These are phyloP conservation scores for Dissophora globulifera DNA, from an alignment of 192 early-diverging fungal species.

Conservation along the genomic window DNA sequence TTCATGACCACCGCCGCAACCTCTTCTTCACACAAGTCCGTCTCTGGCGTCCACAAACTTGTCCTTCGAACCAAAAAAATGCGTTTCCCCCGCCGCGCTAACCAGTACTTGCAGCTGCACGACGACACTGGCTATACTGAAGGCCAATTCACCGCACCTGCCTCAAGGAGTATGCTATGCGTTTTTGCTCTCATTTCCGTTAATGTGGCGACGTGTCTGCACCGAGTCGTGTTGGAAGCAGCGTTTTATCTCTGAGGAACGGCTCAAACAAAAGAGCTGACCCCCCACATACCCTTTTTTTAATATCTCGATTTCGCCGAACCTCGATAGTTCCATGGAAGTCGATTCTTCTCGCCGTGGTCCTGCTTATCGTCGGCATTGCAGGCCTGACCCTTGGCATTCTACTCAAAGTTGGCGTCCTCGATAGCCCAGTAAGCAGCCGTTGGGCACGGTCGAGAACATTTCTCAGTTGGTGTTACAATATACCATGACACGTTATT, in stretches of 20 bases:
- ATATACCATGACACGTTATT: not conserved
- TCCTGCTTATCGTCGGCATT: conserved; percentile 58
- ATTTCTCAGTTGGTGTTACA: not conserved
- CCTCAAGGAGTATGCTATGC: conserved; percentile 11
- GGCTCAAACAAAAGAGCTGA: no score
- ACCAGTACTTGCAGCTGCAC: conserved; percentile 35
- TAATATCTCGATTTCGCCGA: not conserved
- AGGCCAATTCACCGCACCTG: conserved; percentile 38
- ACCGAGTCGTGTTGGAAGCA: no score
- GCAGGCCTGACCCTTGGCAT: conserved; percentile 60
- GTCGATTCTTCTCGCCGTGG: conserved; percentile 58
- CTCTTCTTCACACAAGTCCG: conserved; percentile 23
- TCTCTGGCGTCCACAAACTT: conserved; percentile 37
- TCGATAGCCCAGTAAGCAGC: conserved; percentile 56
- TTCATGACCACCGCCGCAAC: conserved; percentile 26
- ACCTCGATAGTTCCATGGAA: conserved; percentile 63
- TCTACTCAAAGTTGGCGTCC: conserved; percentile 60
- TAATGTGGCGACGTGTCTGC: not conserved
- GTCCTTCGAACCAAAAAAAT: conserved; percentile 50
- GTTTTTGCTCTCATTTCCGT: not conserved
- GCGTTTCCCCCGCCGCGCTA: conserved; percentile 49
- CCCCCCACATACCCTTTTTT: not conserved
- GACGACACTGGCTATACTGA: conserved; percentile 47
- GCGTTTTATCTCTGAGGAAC: no score
- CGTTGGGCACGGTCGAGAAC: not conserved